These are phyloP conservation scores for Coccinonectria pachysandricola DNA, from an alignment of 2,329 filamentous ascomycete species.

Conservation along the genomic window DNA sequence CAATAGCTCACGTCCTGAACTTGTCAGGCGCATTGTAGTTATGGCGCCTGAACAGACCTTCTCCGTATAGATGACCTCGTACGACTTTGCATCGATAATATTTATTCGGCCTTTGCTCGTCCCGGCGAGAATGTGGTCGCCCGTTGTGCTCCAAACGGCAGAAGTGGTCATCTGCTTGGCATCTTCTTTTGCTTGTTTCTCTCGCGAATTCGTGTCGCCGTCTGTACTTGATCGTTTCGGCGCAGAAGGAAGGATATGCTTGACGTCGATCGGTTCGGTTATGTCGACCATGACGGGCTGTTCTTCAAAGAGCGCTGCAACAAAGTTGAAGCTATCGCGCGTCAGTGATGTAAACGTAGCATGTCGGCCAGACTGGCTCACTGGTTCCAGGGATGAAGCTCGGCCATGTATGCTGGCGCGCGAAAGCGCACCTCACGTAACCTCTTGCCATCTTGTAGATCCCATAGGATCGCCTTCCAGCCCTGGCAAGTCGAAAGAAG, in stretches of 20 bases:
- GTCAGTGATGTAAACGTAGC: conserved; percentile 10
- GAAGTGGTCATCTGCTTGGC: conserved; percentile 92
- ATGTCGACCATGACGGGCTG: conserved; percentile 82
- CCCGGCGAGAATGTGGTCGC: conserved; percentile 81
- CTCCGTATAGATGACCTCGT: conserved; percentile 78
- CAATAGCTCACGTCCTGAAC: conserved; percentile 74
- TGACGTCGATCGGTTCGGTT: conserved; percentile 56
- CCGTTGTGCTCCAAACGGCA: conserved; percentile 75
- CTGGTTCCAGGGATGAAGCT: conserved; percentile 87
- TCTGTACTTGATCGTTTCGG: conserved; percentile 66
- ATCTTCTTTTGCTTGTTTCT: conserved; percentile 84
- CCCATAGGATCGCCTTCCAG: conserved; percentile 95
- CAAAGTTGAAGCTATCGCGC: conserved; percentile 61
- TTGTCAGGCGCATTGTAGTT: conserved; percentile 72
- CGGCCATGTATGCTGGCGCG: conserved; percentile 89
- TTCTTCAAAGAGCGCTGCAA: conserved; percentile 88
- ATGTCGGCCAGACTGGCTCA: conserved; percentile 26
- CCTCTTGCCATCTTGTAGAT: conserved; percentile 59
- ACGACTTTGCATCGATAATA: conserved; percentile 75
- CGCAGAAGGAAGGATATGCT: conserved; percentile 69
- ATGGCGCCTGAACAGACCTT: conserved; percentile 82
- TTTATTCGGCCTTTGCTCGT: conserved; percentile 96
- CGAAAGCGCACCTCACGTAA: conserved; percentile 83
- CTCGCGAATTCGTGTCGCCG: conserved; percentile 57
- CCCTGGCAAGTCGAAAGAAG: conserved; percentile 88